Evolutionary conservation across 768 basidiomycete genomes (phyloP).

Genomic region (Auricularia sp.): DNA sequence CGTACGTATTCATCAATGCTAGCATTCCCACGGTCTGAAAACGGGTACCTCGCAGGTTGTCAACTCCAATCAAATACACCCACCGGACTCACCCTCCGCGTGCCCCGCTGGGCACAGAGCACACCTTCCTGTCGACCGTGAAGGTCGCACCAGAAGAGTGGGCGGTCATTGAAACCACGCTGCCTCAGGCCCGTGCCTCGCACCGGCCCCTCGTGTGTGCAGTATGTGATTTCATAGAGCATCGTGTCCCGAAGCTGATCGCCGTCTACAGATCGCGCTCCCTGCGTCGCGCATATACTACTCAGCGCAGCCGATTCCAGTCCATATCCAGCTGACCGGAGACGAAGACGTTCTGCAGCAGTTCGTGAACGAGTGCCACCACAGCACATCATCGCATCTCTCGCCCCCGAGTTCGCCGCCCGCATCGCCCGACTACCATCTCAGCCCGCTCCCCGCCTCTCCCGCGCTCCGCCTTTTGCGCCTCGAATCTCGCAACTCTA

Average conservation of each 20-base stretch:
- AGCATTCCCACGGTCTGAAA: background rate
- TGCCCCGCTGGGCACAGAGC: constrained; percentile 35
- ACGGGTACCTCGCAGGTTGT: constrained; percentile 25
- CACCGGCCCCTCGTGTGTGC: constrained; percentile 12
- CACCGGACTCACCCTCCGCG: constrained; percentile 47
- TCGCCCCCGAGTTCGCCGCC: background rate
- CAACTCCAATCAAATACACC: constrained; percentile 38
- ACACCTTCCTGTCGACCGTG: constrained; percentile 45
- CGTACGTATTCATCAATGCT: background rate
- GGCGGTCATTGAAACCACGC: constrained; percentile 17
- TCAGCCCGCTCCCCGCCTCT: background rate
- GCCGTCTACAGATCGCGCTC: constrained; percentile 40
- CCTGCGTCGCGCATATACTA: constrained; percentile 47
- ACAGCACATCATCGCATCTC: background rate
- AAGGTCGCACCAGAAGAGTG: constrained; percentile 61
- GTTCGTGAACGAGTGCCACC: background rate
- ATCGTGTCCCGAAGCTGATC: background rate
- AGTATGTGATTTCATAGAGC: constrained; percentile 26
- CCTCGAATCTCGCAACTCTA: background rate
- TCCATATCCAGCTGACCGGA: constrained; percentile 48
- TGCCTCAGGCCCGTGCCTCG: background rate
- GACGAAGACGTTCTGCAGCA: background rate
- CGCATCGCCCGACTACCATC: too few species aligned
- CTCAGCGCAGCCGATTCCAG: constrained; percentile 46
- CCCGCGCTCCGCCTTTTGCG: background rate